Base-by-base conservation (phyloP, 768 basidiomycete genomes). In the Nevesoporus exiguus region DNA sequence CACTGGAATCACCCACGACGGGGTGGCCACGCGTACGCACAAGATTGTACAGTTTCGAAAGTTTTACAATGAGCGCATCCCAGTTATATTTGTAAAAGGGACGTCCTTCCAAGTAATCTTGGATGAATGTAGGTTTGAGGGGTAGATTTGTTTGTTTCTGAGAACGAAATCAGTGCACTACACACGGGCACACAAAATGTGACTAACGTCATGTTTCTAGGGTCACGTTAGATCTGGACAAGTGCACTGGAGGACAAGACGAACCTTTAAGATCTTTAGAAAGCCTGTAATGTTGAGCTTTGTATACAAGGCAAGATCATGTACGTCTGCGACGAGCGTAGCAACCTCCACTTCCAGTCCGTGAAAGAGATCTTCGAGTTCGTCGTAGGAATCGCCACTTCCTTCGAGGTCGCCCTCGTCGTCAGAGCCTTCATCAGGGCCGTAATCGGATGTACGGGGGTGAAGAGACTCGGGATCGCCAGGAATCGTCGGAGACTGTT, bases 261-360 rank as follows among this genome's bases (percentile, higher is more conserved):
- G 44, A 55, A 88, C 90, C 81, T 98, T 98, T 57, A 98, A 77
- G 57, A 98, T 98, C 75, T 99, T 99, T 80, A 98, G 89, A 70
- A 99, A 99, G 10, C 97, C 97, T 1, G 97, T 98, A 65, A 98
- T 94, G 69, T 98, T 98, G 51, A 98, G 82, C 69, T 98, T 98
- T 3, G 96, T 95, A 68, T 95, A 90, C 29, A 98, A 76, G 1
- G 94, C 93, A 37, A 95, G 79, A 69, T 93, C 91, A 61, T 94
- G 91, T 11, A 92, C 90, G 60, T 91, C 89, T 0, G 96, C 96
- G 17, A 99, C 96, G 41, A 99, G 82, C 39, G 83, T 89, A 1
- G 95, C 96, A 19, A 98, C 91, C 66, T 95, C 93, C 66, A 97
- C 95, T 72, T 98, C 93, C 19, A 98, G 75, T 15, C 78, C 80